These are phyloP conservation scores for Galium porrigens DNA, from an alignment of 305 asterid species.

Conservation along the genomic window DNA sequence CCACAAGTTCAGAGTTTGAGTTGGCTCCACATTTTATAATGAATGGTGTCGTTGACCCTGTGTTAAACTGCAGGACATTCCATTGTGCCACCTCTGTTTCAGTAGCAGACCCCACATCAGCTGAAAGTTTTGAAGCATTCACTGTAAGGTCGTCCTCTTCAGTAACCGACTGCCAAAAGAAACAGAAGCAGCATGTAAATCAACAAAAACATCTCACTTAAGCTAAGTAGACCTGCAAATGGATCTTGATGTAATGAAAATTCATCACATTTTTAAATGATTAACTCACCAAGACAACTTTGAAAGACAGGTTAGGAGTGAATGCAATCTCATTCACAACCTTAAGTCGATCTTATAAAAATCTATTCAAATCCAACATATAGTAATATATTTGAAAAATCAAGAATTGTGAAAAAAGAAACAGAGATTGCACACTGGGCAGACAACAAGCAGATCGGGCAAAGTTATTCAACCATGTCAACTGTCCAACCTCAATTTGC, in stretches of 20 bases:
- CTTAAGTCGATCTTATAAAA: neutral
- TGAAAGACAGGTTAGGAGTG: neutral
- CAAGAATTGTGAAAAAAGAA: neutral
- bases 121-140: slow-evolving; percentile 26
- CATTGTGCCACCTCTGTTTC: slow-evolving; percentile 84
- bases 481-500: neutral
- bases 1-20: slow-evolving; percentile 74
- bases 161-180: slow-evolving; percentile 39
- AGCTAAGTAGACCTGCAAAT: neutral
- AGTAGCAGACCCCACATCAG: slow-evolving; percentile 25
- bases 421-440: neutral
- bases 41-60: slow-evolving; percentile 80
- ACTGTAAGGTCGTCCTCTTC: slow-evolving; percentile 62
- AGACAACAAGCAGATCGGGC: neutral
- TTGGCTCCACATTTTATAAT: slow-evolving; percentile 93
- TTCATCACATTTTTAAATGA: neutral
- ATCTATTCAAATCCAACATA: neutral
- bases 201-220: neutral
- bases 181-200: slow-evolving; percentile 9
- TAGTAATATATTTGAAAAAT: neutral
- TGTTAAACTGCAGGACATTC: slow-evolving; percentile 91
- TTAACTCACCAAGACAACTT: neutral
- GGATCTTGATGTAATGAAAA: neutral
- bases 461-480: neutral
- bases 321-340: neutral